Base-by-base conservation (phyloP, 176 grass and related monocot species). In the Zoysia pacifica region DNA sequence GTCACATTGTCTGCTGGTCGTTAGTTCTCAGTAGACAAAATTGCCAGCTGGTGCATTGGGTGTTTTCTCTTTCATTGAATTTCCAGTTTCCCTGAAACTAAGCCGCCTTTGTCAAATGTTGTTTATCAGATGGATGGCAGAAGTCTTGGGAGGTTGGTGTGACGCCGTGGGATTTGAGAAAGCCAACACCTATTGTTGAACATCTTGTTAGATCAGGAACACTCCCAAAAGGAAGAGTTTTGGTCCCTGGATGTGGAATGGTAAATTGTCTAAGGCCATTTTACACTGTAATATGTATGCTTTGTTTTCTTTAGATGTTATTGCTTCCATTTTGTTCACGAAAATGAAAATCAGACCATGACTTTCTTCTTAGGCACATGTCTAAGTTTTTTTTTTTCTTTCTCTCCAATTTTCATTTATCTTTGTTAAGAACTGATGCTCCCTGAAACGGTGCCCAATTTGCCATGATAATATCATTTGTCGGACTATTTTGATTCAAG, bases 191-290 rank as follows among this genome's bases (percentile, higher is more conserved):
- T 41, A 65, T 84, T 60, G 56, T 98, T 5, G 6, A 74, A 56
- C 84, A 89, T 53, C 90, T 98, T 18, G 90, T 89, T 73, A 77
- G 79, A 88, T 83, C 80, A 84, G 79, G 81, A 83, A 83, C 84
- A 44, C 88, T 98, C 11, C 92, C 90, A 5, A 98, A 79, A 63
- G 96, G 96, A 39, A 91, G 86, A 72, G 90, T 83, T 73, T 85
- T 98, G 75, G 92, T 95, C 69, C 96, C 92, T 14, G 90, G 92
- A 86, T 98, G 96, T 43, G 92, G 96, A 63, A 93, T 67, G 83
- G 90, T 89, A 85, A 84, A 80, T 76, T 65, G 16, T 40, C 59
- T 20, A 36, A 62, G 59, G 2, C 9, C 59, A 36, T 36, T 36
- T 36, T 62, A 36, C 19, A 2, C 4, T 11, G 20, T 62, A 4